phyloP scores from a whole-genome alignment of 1,139 yeast species.

The Yamadazyma trypodendri region DNA sequence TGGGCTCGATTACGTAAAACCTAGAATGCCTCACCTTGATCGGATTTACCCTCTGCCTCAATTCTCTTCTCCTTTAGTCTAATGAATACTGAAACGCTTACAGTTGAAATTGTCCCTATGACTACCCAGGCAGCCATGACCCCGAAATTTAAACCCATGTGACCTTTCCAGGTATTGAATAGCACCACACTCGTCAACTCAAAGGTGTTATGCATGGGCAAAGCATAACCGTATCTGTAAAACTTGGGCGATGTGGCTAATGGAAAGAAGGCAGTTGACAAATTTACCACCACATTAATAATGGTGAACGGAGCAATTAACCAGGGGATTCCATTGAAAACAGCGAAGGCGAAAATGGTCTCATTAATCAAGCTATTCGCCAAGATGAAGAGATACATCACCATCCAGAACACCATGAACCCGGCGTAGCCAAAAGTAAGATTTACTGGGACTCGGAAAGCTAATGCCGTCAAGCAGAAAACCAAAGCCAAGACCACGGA shows the following conservation, averaged over 20 bases:
- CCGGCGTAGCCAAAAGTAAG: constrained; percentile 58
- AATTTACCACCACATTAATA: constrained; percentile 57
- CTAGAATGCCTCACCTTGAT: constrained; percentile 3
- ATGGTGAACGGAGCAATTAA: constrained; percentile 62
- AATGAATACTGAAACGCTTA: neutral
- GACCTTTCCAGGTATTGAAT: constrained; percentile 53
- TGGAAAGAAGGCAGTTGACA: constrained; percentile 63
- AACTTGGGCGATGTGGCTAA: constrained; percentile 51
- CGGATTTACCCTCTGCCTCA: neutral
- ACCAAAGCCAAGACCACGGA: constrained; percentile 54
- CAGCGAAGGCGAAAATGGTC: constrained; percentile 48
- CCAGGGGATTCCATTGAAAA: constrained; percentile 44
- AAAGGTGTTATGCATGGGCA: constrained; percentile 62
- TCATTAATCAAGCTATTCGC: constrained; percentile 69
- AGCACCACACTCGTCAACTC: constrained; percentile 58
- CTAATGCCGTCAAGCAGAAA: constrained; percentile 58
- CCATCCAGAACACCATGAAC: constrained; percentile 63
- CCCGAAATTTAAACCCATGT: constrained; percentile 59
- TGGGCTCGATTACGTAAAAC: too few relatives aligned
- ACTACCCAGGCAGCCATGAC: constrained; percentile 59
- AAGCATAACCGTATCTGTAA: constrained; percentile 62
- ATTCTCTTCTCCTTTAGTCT: neutral
- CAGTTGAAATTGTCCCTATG: constrained; percentile 29
- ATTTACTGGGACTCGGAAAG: constrained; percentile 55
- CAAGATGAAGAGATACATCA: constrained; percentile 56